These are phyloP conservation scores for Citrus maxima DNA, from an alignment of 345 rosid species.

Conservation along the genomic window DNA sequence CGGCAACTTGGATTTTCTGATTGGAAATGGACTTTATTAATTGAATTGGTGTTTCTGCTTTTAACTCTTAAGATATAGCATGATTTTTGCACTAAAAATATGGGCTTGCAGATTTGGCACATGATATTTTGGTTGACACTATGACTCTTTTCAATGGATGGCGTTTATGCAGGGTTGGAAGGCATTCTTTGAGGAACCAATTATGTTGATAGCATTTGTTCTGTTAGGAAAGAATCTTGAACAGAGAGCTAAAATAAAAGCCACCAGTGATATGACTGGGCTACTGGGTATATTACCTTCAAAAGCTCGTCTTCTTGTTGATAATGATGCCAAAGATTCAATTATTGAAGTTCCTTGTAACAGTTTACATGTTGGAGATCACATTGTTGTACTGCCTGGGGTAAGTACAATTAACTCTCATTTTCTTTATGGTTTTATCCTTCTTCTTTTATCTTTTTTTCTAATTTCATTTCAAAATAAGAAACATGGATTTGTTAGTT, in stretches of 20 bases:
- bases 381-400: constrained; percentile 83
- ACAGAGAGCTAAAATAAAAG: constrained; percentile 96
- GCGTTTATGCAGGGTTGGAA: constrained; percentile 80
- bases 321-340: constrained; percentile 35
- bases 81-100: background rate
- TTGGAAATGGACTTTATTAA: constrained; percentile 2
- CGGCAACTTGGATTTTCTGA: background rate
- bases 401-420: constrained; percentile 49
- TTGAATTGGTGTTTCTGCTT: background rate
- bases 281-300: constrained; percentile 84
- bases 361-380: constrained; percentile 85
- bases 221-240: constrained; percentile 96
- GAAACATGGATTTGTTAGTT: background rate
- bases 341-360: constrained; percentile 81
- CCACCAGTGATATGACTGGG: constrained; percentile 97
- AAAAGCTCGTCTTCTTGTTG: constrained; percentile 87
- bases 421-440: constrained; percentile 14
- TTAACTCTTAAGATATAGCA: background rate
- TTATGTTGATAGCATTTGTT: constrained; percentile 93
- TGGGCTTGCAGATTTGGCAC: constrained; percentile 7
- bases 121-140: constrained; percentile 1
- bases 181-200: constrained; percentile 93
- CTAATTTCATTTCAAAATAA: background rate
- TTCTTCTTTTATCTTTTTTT: constrained; percentile 13
- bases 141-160: constrained; percentile 19